phyloP scores from a whole-genome alignment of 257 asterid genomes.

The Nicotiana sylvestris region DNA sequence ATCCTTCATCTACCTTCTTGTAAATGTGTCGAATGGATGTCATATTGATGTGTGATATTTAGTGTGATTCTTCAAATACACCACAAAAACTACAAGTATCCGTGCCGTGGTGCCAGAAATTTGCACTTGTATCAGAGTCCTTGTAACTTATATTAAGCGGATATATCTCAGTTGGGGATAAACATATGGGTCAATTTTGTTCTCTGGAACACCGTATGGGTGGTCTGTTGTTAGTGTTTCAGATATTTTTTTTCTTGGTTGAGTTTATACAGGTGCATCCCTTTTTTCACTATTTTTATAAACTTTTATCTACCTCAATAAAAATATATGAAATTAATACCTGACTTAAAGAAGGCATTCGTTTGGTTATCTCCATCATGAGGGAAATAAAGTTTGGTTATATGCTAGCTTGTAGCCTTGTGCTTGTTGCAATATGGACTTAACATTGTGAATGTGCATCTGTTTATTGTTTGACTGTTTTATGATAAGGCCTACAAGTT shows the following conservation, averaged over 20 bases:
- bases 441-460: neutral
- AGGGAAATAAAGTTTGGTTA: constrained; percentile 4
- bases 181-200: neutral
- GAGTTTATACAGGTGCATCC: neutral
- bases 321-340: neutral
- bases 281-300: neutral
- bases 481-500: neutral
- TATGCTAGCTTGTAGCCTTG: neutral
- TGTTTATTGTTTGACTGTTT: neutral
- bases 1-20: no score
- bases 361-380: neutral
- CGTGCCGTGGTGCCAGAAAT: neutral
- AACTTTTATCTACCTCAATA: neutral
- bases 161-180: neutral
- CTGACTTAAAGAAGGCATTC: neutral
- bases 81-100: neutral
- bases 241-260: neutral
- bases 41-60: neutral
- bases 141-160: neutral
- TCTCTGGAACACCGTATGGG: neutral
- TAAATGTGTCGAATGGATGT: neutral
- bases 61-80: neutral
- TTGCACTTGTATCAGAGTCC: neutral
- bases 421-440: neutral
- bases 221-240: neutral